A percentile compares a stretch with the other conserved stretches of the same genome.
phyloP scores from a whole-genome alignment of 2,329 filamentous ascomycete genomes.

The Aspergillus terreus region DNA sequence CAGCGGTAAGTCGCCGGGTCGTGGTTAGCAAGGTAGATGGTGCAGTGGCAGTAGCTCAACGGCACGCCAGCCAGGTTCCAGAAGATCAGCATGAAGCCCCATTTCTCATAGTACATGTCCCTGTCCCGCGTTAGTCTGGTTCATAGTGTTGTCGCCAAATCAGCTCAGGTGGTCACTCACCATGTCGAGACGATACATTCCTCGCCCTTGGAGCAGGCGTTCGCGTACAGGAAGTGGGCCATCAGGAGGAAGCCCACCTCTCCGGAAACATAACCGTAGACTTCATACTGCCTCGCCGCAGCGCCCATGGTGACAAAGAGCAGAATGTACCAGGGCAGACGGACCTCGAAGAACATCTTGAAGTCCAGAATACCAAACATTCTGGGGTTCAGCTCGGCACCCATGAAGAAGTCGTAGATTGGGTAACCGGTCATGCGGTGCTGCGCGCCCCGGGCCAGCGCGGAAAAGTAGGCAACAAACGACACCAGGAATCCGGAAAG shows the following conservation, averaged over 20 bases:
- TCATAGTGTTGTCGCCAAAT: neutral
- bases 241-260: conserved; percentile 81
- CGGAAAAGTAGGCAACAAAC: conserved; percentile 81
- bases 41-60: conserved; percentile 89
- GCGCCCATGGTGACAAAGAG: conserved; percentile 73
- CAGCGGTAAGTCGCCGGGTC: conserved; percentile 72
- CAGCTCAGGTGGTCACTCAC: conserved; percentile 36
- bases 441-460: conserved; percentile 71
- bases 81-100: conserved; percentile 97
- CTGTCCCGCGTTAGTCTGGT: conserved; percentile 33
- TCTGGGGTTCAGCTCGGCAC: conserved; percentile 79
- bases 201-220: conserved; percentile 88
- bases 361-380: conserved; percentile 82
- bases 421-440: conserved; percentile 86
- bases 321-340: conserved; percentile 87
- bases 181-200: conserved; percentile 86
- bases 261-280: conserved; percentile 79
- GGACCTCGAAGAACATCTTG: conserved; percentile 95
- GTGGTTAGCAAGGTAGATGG: conserved; percentile 83
- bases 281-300: conserved; percentile 77
- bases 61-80: conserved; percentile 94
- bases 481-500: conserved; percentile 81
- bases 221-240: conserved; percentile 89
- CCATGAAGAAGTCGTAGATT: conserved; percentile 89
- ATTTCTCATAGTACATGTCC: conserved; percentile 98